These are phyloP conservation scores for Dioscorea zingiberensis DNA, from an alignment of 106 monocot genomes.

Conservation along the genomic window DNA sequence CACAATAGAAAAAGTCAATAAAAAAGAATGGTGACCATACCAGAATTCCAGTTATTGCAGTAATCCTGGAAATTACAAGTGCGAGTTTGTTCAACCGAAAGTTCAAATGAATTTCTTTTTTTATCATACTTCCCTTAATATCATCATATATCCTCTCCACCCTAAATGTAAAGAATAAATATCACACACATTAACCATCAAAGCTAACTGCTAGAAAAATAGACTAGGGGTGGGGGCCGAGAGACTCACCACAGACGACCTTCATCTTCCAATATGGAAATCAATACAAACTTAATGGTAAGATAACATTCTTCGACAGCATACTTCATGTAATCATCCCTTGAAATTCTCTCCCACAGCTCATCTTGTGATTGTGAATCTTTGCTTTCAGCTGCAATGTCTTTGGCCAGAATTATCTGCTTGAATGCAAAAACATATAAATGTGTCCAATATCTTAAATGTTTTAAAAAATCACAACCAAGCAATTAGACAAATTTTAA, in stretches of 20 bases:
- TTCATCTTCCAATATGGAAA: constrained; percentile 57
- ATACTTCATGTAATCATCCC: constrained; percentile 93
- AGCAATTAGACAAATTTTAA: constrained; percentile 8
- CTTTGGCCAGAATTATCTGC: constrained; percentile 84
- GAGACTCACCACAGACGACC: constrained; percentile 62
- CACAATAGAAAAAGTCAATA: no score
- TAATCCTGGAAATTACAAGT: constrained; percentile 71
- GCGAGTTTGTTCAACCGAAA: constrained; percentile 59
- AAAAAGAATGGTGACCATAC: constrained; percentile 19
- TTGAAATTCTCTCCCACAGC: constrained; percentile 78
- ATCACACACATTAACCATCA: not conserved
- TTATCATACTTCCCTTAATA: constrained; percentile 37
- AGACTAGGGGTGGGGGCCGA: not conserved
- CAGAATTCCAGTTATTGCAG: constrained; percentile 73
- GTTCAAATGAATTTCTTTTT: constrained; percentile 29
- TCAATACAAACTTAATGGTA: constrained; percentile 47
- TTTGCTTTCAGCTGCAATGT: constrained; percentile 72
- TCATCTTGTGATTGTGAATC: constrained; percentile 70
- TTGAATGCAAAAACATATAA: constrained; percentile 5
- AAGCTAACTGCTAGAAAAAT: no score
- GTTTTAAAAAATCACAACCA: not conserved
- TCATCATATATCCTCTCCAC: constrained; percentile 61
- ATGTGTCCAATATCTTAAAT: not conserved
- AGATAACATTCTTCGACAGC: constrained; percentile 81
- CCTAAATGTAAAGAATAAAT: constrained; percentile 25